Conservation (phyloP, 2,329 filamentous ascomycete species). For the Xylariaceae sp. region DNA sequence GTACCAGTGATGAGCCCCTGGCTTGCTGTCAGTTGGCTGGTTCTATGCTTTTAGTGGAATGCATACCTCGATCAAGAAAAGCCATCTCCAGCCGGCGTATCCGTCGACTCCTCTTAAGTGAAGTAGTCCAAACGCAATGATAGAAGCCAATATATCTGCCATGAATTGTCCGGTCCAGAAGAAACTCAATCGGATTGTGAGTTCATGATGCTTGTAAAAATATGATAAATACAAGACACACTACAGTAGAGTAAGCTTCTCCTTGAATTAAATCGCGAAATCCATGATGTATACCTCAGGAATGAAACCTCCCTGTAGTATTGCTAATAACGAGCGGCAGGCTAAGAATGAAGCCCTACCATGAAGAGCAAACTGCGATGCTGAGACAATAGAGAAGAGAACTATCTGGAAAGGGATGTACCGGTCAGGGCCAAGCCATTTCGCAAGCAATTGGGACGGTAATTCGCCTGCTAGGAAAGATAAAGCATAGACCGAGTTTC, state of each 20-base stretch:
- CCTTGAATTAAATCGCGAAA: neutral
- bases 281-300: constrained; percentile 33
- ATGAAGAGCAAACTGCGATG: constrained; percentile 37
- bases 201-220: constrained; percentile 44
- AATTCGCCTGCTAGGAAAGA: constrained; percentile 63
- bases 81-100: constrained; percentile 50
- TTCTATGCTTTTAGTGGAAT: neutral
- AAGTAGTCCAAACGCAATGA: constrained; percentile 46
- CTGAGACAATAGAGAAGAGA: constrained; percentile 37
- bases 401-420: constrained; percentile 40
- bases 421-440: constrained; percentile 49
- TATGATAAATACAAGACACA: constrained; percentile 43
- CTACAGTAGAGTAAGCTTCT: constrained; percentile 16
- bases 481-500: constrained; percentile 59
- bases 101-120: constrained; percentile 45
- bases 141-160: constrained; percentile 42
- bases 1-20: constrained; percentile 37
- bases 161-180: constrained; percentile 45
- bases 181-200: constrained; percentile 46
- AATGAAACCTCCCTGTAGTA: constrained; percentile 42
- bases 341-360: constrained; percentile 34
- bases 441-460: constrained; percentile 64
- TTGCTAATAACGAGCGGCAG: constrained; percentile 35
- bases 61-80: constrained; percentile 58
- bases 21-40: neutral